Evolutionary conservation across 257 asterid genomes (phyloP), one percentile per base, ranked within the genome.

Genomic region (Salvia rosmarinus): DNA sequence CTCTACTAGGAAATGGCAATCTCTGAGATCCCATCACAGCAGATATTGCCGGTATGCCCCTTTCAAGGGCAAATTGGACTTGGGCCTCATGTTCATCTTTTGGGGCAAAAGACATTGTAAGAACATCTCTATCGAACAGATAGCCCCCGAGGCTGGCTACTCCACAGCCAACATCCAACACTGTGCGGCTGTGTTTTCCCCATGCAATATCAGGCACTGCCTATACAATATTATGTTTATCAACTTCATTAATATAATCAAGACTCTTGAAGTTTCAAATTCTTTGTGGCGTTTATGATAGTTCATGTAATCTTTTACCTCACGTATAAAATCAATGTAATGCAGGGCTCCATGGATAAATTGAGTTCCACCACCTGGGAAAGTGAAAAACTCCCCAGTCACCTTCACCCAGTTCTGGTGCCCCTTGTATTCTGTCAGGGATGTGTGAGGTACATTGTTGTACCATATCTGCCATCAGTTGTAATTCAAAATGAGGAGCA

Each of bases 301-400:
- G 30, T 44, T 40, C 30, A 13, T 61, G n/a, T 1, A 3, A 21
- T 34, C 46, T 19, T 5, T 60, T 76, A 91, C 98, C 96, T 88
- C 80, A 76, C 87, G 95, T 68, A 92, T 68, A 43, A 88, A 89
- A 64, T 92, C 96, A 54, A 89, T 84, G 72, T 92, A 92, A 74
- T 92, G 96, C 68, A 83, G 62, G 23, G 96, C 98, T 77, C 98
- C 98, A 55, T 89, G 90, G 51, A 92, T 88, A 73, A 92, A 92
- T 67, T 92, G 96, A 59, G 98, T 92, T 28, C 98, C 98, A 57
- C 98, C 98, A 35, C 98, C 98, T n/a, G 96, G 96, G 78, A 89
- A 92, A 56, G 89, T 85, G 49, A 92, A 83, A 81, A 88, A 92
- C 69, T 92, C 96, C 58, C 98, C 98, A 2, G 84, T 80, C 60